Evolutionary conservation across 805 yeast genomes (phyloP), one percentile per base, ranked within the genome.

Genomic region (Pichia phayaonensis): DNA sequence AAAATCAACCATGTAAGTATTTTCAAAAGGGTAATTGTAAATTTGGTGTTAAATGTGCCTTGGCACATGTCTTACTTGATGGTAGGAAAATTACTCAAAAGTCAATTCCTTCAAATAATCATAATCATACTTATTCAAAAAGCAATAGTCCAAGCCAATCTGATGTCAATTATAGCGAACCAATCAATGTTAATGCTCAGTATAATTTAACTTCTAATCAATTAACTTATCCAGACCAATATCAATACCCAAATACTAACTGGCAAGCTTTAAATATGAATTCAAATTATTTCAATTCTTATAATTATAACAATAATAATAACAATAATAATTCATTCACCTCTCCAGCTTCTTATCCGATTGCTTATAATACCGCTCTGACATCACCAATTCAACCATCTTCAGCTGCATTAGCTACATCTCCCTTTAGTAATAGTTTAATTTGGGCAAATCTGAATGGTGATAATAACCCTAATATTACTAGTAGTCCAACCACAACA

Each of bases 1-100:
- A 77, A 45, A 67, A 74, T 44, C 71, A 76, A 42, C 88, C 90
- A 8, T 92, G 99, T 74, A 90, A 90, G 72, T 92, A 90, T 68
- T 92, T 88, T 66, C 94, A 86, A 61, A 87, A 87, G 69, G 98
- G 98, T n/a, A 89, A 90, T 63, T 92, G 99, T 69, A 90, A 90
- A 69, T 92, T 92, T 67, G 99, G 99, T 4, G 72, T 80, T 47
- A 90, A 90, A 61, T 92, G 99, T 72, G 98, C 97, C 1, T 77
- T 92, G 61, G 96, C 95, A 8, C 99, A 92, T 68, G 76, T 86
- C 51, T 69, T 86, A 40, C 95, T 96, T 0, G 95, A 90, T 60
- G 96, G 97, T 1, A 77, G 89, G n/a, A 72, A 87, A 42, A 86
- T 86, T 61, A 77, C 79, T 16, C 72, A 68, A 50, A 57, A 70